These are phyloP conservation scores for Chamaecyparis obtusa DNA, from an alignment of 75 land plant genomes.

Conservation along the genomic window DNA sequence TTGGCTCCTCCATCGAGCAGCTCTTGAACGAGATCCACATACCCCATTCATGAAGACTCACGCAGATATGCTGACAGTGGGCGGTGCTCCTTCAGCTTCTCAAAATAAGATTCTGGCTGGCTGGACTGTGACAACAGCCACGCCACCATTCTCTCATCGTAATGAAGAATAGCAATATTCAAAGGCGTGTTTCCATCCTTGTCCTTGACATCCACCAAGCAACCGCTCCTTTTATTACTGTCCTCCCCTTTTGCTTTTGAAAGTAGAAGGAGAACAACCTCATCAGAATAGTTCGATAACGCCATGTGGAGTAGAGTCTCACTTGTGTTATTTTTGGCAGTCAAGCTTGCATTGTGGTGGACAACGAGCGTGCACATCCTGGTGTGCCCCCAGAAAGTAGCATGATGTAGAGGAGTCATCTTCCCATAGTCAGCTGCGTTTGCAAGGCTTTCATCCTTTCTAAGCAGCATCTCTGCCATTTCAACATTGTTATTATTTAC, in stretches of 20 bases:
- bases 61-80: background rate
- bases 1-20: background rate
- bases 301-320: no score
- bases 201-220: background rate
- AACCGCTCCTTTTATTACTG: background rate
- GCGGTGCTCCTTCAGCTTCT: background rate
- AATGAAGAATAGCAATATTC: background rate
- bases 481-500: no score
- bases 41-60: background rate
- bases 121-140: background rate
- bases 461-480: no score
- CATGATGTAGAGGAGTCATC: no score
- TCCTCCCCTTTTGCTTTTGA: background rate
- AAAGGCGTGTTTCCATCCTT: background rate
- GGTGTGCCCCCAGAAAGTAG: no score
- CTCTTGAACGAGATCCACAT: background rate
- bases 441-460: no score
- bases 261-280: no score
- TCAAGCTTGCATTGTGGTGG: no score
- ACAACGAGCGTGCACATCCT: no score
- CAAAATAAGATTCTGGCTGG: background rate
- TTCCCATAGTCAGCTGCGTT: no score
- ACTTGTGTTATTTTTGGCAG: no score
- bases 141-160: background rate
- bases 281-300: no score